Evolutionary conservation across 768 basidiomycete species (phyloP).

Genomic region (Obba rivulosa): DNA sequence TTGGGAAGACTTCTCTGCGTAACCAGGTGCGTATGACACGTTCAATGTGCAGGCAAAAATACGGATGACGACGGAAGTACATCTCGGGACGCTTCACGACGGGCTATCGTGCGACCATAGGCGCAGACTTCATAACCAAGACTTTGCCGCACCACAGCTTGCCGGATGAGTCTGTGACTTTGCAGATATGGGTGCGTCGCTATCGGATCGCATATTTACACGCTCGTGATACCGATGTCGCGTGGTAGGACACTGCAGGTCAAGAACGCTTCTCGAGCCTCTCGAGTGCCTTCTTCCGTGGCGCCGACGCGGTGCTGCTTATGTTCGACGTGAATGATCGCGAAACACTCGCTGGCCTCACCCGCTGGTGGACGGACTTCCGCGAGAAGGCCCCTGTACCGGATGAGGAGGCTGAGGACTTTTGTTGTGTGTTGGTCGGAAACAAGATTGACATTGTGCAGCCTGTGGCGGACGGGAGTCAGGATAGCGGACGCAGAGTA

Average conservation of each 20-base stretch:
- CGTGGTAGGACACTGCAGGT: constrained; percentile 70
- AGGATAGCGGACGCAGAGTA: constrained; percentile 24
- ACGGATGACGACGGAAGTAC: constrained; percentile 39
- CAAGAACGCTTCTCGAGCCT: constrained; percentile 85
- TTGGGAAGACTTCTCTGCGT: constrained; percentile 83
- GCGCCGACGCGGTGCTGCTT: constrained; percentile 76
- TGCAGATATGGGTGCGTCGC: constrained; percentile 61
- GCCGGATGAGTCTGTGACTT: constrained; percentile 50
- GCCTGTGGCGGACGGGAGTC: neutral
- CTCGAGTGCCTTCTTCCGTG: constrained; percentile 79
- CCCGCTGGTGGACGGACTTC: constrained; percentile 81
- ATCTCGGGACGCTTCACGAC: constrained; percentile 71
- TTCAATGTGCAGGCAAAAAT: too few relatives aligned
- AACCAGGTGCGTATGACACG: constrained; percentile 48
- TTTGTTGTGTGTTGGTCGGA: constrained; percentile 66
- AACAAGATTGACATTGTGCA: constrained; percentile 67
- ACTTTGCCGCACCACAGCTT: constrained; percentile 55
- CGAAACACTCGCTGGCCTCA: constrained; percentile 51
- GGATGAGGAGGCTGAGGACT: constrained; percentile 57
- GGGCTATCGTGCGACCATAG: constrained; percentile 81
- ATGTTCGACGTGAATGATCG: constrained; percentile 76
- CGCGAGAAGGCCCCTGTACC: constrained; percentile 56
- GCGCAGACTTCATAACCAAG: constrained; percentile 84
- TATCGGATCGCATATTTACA: neutral
- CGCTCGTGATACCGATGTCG: constrained; percentile 3